phyloP scores from a whole-genome alignment of 2,329 filamentous ascomycete species.

The Paradendryphiella salina region DNA sequence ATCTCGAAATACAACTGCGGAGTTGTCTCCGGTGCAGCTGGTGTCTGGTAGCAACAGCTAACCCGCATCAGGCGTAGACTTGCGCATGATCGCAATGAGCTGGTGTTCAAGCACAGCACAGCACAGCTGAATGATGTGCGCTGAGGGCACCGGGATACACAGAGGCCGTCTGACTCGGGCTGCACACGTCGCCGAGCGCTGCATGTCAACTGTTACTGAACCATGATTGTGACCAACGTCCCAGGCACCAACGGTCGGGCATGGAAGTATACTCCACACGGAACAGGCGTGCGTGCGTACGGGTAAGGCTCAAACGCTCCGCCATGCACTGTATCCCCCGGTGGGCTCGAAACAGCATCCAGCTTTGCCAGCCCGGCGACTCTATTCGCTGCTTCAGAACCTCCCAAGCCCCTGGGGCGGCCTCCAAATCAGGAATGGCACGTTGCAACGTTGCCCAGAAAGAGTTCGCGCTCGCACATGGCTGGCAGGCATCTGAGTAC shows the following conservation, averaged over 20 bases:
- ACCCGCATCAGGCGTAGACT: constrained; percentile 19
- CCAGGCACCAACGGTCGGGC: constrained; percentile 24
- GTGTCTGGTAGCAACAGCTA: constrained; percentile 32
- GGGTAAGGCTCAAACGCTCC: constrained; percentile 23
- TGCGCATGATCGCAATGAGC: constrained; percentile 23
- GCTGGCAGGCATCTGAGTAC: constrained; percentile 7
- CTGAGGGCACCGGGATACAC: constrained; percentile 13
- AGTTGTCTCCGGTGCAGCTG: constrained; percentile 17
- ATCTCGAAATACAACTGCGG: constrained; percentile 22
- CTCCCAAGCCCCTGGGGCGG: constrained; percentile 18
- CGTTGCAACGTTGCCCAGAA: constrained; percentile 33
- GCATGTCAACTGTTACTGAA: constrained; percentile 12
- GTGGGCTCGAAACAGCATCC: constrained; percentile 4
- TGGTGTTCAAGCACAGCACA: constrained; percentile 4
- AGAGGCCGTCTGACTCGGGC: constrained; percentile 10
- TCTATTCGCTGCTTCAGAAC: constrained; percentile 17
- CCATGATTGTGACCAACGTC: not conserved
- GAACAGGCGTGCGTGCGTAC: constrained; percentile 10
- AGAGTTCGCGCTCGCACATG: constrained; percentile 18
- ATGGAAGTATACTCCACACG: not conserved
- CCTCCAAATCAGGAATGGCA: constrained; percentile 22
- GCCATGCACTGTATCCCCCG: constrained; percentile 34
- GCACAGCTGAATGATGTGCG: constrained; percentile 23
- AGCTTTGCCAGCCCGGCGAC: constrained; percentile 2
- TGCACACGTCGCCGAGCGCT: constrained; percentile 17